Evolutionary conservation across 176 grass and related monocot species (phyloP).

Genomic region (Musa schizocarpa): DNA sequence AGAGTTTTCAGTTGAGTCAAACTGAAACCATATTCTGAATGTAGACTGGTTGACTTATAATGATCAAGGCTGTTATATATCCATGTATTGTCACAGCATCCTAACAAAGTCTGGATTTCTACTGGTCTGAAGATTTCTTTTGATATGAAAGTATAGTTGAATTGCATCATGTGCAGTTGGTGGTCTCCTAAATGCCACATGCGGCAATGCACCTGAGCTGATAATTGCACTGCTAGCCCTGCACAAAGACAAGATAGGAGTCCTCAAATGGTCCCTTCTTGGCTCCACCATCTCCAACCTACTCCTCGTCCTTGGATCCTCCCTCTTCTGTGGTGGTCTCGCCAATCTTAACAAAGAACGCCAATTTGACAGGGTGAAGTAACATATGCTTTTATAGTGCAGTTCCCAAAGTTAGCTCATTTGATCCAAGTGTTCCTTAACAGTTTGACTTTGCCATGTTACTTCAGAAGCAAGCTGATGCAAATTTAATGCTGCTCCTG

Average conservation of each 20-base stretch:
- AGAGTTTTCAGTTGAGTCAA: no score
- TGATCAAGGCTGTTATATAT: background rate
- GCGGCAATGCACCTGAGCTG: slow-evolving; percentile 54
- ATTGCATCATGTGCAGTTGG: slow-evolving; percentile 31
- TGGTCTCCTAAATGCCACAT: slow-evolving; percentile 66
- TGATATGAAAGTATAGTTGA: no score
- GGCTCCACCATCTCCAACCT: slow-evolving; percentile 63
- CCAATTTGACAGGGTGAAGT: slow-evolving; percentile 28
- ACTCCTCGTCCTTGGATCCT: slow-evolving; percentile 58
- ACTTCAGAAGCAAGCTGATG: slow-evolving; percentile 49
- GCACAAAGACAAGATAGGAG: slow-evolving; percentile 44
- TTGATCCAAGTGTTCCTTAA: no score
- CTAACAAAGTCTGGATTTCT: no score
- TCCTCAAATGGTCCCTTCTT: slow-evolving; percentile 62
- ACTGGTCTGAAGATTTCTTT: background rate
- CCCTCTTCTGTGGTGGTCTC: slow-evolving; percentile 46
- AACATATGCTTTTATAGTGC: background rate
- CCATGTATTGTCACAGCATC: no score
- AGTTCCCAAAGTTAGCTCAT: background rate
- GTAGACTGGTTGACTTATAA: background rate
- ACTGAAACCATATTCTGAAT: background rate
- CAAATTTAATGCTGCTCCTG: slow-evolving; percentile 43
- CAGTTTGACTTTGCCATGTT: no score
- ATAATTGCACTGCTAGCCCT: slow-evolving; percentile 54
- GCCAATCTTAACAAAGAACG: slow-evolving; percentile 40